A percentile compares a stretch with the other conserved stretches of the same genome.
Evolutionary conservation across 176 grass and related monocot species (phyloP).

Genomic region (Lolium multiflorum): DNA sequence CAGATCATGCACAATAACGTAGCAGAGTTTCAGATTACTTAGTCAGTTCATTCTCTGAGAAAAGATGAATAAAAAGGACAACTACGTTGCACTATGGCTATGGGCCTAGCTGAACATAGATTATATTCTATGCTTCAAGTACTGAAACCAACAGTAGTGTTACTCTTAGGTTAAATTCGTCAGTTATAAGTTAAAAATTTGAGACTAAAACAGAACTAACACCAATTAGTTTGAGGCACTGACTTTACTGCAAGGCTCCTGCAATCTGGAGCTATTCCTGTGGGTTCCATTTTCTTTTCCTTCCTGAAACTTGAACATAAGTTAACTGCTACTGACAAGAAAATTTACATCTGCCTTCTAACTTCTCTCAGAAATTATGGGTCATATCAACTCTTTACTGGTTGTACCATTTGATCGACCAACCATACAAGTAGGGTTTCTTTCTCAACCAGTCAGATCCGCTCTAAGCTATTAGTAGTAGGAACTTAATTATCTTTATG

Average conservation of each 20-base stretch:
- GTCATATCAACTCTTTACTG: not conserved
- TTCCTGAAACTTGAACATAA: not conserved
- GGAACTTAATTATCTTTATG: not conserved
- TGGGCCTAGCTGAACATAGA: no score
- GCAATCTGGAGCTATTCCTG: no score
- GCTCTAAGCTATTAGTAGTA: not conserved
- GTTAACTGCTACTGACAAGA: not conserved
- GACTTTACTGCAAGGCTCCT: no score
- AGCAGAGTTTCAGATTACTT: not conserved
- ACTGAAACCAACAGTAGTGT: not conserved
- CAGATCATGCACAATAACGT: not conserved
- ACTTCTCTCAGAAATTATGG: not conserved
- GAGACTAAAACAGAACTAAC: not conserved
- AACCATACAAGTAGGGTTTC: not conserved
- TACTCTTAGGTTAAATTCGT: not conserved
- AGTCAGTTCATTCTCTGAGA: not conserved
- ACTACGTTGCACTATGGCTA: not conserved
- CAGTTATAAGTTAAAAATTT: not conserved
- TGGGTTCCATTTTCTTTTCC: no score
- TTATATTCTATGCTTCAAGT: not conserved
- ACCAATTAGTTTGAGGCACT: not conserved
- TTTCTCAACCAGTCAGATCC: not conserved
- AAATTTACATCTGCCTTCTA: not conserved
- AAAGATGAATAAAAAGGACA: not conserved
- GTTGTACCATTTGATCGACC: not conserved